A percentile compares a stretch with the other conserved stretches of the same genome.
phyloP scores from a whole-genome alignment of 441 rosid species.

The Jatropha podagrica region DNA sequence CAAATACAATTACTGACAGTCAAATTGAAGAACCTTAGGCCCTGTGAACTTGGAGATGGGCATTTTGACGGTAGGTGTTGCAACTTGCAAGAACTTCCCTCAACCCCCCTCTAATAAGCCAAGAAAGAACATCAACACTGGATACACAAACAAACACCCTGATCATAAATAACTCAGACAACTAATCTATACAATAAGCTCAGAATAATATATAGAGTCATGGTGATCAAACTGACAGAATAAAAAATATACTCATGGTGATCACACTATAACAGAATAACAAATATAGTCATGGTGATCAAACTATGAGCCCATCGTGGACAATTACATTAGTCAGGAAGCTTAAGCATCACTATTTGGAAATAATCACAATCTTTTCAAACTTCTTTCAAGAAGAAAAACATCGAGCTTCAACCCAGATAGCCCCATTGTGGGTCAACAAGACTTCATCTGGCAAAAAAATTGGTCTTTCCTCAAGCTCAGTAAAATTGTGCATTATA shows the following conservation, averaged over 20 bases:
- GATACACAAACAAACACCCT: background rate
- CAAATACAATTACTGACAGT: background rate
- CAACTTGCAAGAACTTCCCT: too few relatives aligned
- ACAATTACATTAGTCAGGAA: background rate
- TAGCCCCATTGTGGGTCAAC: background rate
- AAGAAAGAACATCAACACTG: background rate
- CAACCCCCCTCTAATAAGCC: background rate
- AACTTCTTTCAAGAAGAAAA: background rate
- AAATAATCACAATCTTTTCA: background rate
- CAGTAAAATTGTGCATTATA: background rate
- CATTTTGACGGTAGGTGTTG: background rate
- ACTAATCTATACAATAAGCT: background rate
- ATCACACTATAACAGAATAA: too few relatives aligned
- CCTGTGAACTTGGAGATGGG: background rate
- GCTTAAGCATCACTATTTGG: background rate
- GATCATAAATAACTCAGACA: background rate
- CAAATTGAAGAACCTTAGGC: background rate
- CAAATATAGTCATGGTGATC: too few relatives aligned
- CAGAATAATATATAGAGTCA: background rate
- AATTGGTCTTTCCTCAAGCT: background rate
- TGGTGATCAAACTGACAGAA: background rate
- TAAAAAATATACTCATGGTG: background rate
- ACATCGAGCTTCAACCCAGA: background rate
- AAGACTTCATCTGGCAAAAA: conserved; percentile 1
- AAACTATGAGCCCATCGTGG: background rate